Percentiles rank a stretch among this genome's conserved stretches.
Evolutionary conservation across 352 stramenopile species (phyloP).

Genomic region (Globisporangium alternatum): DNA sequence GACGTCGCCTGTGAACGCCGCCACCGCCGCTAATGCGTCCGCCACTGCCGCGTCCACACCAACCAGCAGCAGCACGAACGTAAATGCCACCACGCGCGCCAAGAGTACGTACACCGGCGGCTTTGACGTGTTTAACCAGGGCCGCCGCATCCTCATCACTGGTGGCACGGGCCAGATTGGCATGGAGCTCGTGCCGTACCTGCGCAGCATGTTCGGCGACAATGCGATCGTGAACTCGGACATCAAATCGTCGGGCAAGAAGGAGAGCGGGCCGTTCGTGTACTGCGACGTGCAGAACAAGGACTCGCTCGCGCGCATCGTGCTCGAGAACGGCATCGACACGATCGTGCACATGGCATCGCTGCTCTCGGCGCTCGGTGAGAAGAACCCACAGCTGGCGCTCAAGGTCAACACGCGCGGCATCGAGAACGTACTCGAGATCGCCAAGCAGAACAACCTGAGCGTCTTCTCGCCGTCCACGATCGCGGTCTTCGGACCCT

Average conservation of each 20-base stretch:
- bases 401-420: constrained; percentile 88
- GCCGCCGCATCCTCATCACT: constrained; percentile 68
- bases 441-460: constrained; percentile 85
- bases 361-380: constrained; percentile 85
- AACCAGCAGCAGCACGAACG: background rate
- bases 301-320: constrained; percentile 73
- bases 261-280: constrained; percentile 60
- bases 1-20: constrained; percentile 11
- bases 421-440: constrained; percentile 89
- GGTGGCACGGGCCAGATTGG: constrained; percentile 82
- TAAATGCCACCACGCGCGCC: constrained; percentile 13
- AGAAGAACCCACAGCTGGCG: constrained; percentile 88
- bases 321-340: constrained; percentile 85
- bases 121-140: constrained; percentile 53
- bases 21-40: constrained; percentile 12
- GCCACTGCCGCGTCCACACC: constrained; percentile 3
- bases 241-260: constrained; percentile 57
- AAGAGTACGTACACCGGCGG: constrained; percentile 47
- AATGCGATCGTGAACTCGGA: constrained; percentile 80
- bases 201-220: constrained; percentile 59
- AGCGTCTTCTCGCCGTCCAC: constrained; percentile 89
- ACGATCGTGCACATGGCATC: constrained; percentile 91
- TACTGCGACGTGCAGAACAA: constrained; percentile 84
- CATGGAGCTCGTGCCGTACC: constrained; percentile 83
- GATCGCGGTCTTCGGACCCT: constrained; percentile 89